A percentile compares a stretch with the other conserved stretches of the same genome.
These are phyloP conservation scores for Chiua sp. DNA, from an alignment of 1,284 basidiomycete genomes.

Conservation along the genomic window DNA sequence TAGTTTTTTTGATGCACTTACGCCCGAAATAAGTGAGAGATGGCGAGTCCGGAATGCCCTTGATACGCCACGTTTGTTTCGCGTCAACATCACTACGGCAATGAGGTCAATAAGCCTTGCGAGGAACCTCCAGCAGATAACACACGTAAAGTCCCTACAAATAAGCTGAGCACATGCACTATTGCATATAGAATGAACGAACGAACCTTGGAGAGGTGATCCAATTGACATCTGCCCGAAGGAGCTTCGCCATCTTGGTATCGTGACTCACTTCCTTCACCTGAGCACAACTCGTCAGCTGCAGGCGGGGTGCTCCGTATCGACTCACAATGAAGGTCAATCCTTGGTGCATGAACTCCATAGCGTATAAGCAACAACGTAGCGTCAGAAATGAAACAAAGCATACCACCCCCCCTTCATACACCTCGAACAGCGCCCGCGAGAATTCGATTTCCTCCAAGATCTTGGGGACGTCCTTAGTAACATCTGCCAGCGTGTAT, in stretches of 20 bases:
- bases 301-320: not conserved
- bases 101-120: slow-evolving; percentile 1
- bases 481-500: slow-evolving; percentile 78
- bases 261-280: slow-evolving; percentile 87
- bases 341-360: slow-evolving; percentile 84
- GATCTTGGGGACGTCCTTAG: slow-evolving; percentile 51
- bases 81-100: slow-evolving; percentile 74
- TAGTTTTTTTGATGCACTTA: slow-evolving; percentile 39
- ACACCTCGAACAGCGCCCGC: slow-evolving; percentile 85
- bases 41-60: slow-evolving; percentile 65
- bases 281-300: slow-evolving; percentile 41
- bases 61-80: slow-evolving; percentile 78
- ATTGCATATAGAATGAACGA: not conserved
- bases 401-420: slow-evolving; percentile 75
- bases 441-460: slow-evolving; percentile 90
- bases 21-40: slow-evolving; percentile 77
- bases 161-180: slow-evolving; percentile 2
- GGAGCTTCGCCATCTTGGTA: slow-evolving; percentile 70
- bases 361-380: slow-evolving; percentile 3
- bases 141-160: slow-evolving; percentile 74
- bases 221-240: slow-evolving; percentile 83
- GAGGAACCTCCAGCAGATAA: not conserved
- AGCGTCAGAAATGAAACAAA: not conserved
- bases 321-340: slow-evolving; percentile 67
- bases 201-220: slow-evolving; percentile 76